Evolutionary conservation across 1,139 yeast genomes (phyloP).

Genomic region (Saccharomyces hybrid): DNA sequence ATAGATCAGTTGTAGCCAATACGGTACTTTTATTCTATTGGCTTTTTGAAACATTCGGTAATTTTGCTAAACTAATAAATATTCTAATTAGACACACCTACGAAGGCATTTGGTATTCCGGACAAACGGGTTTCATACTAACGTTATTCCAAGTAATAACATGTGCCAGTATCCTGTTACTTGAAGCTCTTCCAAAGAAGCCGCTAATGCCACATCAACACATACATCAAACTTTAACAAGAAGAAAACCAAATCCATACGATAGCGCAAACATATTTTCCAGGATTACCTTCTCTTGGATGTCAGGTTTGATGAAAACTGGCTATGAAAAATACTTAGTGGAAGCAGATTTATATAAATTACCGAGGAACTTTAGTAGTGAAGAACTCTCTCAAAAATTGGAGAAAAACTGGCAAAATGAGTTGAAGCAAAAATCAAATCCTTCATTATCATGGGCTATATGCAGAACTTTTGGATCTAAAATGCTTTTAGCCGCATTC

Average conservation of each 20-base stretch:
- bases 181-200: constrained; percentile 49
- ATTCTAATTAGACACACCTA: constrained; percentile 41
- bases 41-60: constrained; percentile 47
- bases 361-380: constrained; percentile 61
- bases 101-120: constrained; percentile 26
- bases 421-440: constrained; percentile 34
- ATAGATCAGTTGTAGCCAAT: constrained; percentile 55
- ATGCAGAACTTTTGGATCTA: constrained; percentile 59
- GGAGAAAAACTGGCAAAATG: constrained; percentile 51
- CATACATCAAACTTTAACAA: constrained; percentile 34
- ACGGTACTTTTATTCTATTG: constrained; percentile 71
- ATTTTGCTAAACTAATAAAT: constrained; percentile 40
- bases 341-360: constrained; percentile 71
- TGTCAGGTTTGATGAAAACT: constrained; percentile 79
- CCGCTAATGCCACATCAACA: constrained; percentile 35
- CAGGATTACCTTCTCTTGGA: constrained; percentile 79
- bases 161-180: constrained; percentile 42
- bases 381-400: constrained; percentile 43
- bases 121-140: constrained; percentile 36
- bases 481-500: constrained; percentile 62
- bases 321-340: constrained; percentile 71
- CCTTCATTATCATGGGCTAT: constrained; percentile 68
- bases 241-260: constrained; percentile 46
- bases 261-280: constrained; percentile 81
- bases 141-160: constrained; percentile 43